Base-by-base conservation (phyloP, 192 early-diverging fungal genomes). In the Gamsiella multidivaricata region DNA sequence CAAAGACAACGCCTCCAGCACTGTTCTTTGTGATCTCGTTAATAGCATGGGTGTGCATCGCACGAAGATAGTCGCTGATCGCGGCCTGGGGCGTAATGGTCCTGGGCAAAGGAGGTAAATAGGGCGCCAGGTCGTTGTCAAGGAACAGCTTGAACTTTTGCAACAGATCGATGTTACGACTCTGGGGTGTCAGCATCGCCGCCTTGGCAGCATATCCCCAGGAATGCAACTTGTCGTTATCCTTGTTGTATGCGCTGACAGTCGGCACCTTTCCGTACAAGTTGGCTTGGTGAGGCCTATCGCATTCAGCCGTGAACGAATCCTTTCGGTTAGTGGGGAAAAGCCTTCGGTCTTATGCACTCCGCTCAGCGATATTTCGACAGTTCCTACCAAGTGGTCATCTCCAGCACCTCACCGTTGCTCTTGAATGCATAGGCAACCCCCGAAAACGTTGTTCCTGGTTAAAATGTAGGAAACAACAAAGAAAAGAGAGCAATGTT, bases 201-300 rank as follows among this genome's bases (percentile, higher is more conserved):
- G 60, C 63, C 47, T 65, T 64, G 51, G 82, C 84, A 32, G 57
- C 73, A 56, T 84, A 74, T 41, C 84, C 84, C 84, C 84, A 86
- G 20, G 79, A 81, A n/a, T 73, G 65, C 49, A 86, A 7, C 29
- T 34, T 64, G 25, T 79, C 46, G 0, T 70, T 79, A 17, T 72
- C 66, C 55, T 79, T 75, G 60, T 65, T 71, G 54, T 83, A 83
- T 23, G 74, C 55, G 28, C 61, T 57, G 25, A 82, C 37, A 9
- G 73, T 83, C 3, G 84, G 84, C 6, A 72, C 67, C 69, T 86
- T 86, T 59, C 82, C 82, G 46, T 84, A 86, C 45, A 80, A 57
- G 26, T 76, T 76, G 17, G 69, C 73, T 15, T 71, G 69, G 26
- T 80, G 74, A 5, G 76, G 70, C 43, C 82, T 81, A 46, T 18